Conservation (phyloP, 1,284 basidiomycete species). For the Limonomyces culmigenus region DNA sequence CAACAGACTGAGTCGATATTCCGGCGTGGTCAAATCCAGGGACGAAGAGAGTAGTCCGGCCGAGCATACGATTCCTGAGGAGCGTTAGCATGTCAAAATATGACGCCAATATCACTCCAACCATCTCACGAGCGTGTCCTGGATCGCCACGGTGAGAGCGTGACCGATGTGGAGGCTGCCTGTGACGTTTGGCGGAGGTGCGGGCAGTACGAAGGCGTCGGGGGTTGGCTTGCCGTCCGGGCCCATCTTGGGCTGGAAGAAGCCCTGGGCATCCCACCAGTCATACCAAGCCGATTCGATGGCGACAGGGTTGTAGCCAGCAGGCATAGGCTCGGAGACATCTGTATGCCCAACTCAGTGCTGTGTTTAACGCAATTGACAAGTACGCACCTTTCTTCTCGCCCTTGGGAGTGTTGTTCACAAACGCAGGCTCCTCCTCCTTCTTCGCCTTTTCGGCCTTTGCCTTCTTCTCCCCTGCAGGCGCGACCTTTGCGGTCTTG, state of each 20-base stretch:
- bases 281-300: constrained; percentile 97
- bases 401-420: constrained; percentile 76
- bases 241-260: constrained; percentile 70
- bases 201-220: constrained; percentile 76
- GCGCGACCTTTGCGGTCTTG: constrained; percentile 43
- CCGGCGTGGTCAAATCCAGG: constrained; percentile 98
- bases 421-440: constrained; percentile 50
- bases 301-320: constrained; percentile 86
- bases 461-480: constrained; percentile 40
- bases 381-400: constrained; percentile 70
- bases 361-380: constrained; percentile 1
- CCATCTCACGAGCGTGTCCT: constrained; percentile 84
- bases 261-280: constrained; percentile 90
- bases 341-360: constrained; percentile 32
- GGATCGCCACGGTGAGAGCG: constrained; percentile 84
- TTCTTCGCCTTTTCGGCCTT: constrained; percentile 67
- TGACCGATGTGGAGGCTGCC: constrained; percentile 96
- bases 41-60: constrained; percentile 79
- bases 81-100: neutral
- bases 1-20: constrained; percentile 97
- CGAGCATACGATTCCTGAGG: constrained; percentile 89
- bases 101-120: constrained; percentile 18
- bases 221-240: constrained; percentile 40
- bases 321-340: constrained; percentile 72
- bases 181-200: constrained; percentile 97